phyloP scores from a whole-genome alignment of 257 asterid species.

The Capsicum rhomboideum region DNA sequence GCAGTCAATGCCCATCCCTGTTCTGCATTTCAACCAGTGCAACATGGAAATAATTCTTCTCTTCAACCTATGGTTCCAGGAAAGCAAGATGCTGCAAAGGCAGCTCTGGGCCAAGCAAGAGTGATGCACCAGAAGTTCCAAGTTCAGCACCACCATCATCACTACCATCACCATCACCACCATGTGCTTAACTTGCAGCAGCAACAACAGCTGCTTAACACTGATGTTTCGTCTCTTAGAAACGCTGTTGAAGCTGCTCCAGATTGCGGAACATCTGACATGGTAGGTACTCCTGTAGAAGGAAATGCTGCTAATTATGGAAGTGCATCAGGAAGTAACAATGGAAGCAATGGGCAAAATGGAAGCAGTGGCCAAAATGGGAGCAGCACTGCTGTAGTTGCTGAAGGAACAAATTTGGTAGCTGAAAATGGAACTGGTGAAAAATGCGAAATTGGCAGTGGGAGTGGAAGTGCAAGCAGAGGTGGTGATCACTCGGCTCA shows the following conservation, averaged over 20 bases:
- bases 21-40: slow-evolving; percentile 27
- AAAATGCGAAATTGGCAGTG: slow-evolving; percentile 17
- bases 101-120: slow-evolving; percentile 12
- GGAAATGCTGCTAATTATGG: slow-evolving; percentile 36
- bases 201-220: slow-evolving; percentile 20
- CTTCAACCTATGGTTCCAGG: slow-evolving; percentile 16
- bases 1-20: slow-evolving; percentile 9
- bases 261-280: slow-evolving; percentile 12
- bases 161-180: slow-evolving; percentile 44
- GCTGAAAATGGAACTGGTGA: slow-evolving; percentile 20
- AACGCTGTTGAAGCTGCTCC: slow-evolving; percentile 14
- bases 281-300: slow-evolving; percentile 14
- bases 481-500: slow-evolving; percentile 25
- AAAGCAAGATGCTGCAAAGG: slow-evolving; percentile 16
- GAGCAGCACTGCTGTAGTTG: slow-evolving; percentile 25
- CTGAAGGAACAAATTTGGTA: slow-evolving; percentile 26
- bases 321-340: slow-evolving; percentile 45
- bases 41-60: slow-evolving; percentile 17
- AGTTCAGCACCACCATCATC: slow-evolving; percentile 45
- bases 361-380: slow-evolving; percentile 37
- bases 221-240: slow-evolving; percentile 14
- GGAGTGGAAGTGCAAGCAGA: slow-evolving; percentile 20
- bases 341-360: slow-evolving; percentile 31
- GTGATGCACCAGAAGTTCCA: slow-evolving; percentile 25
- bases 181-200: slow-evolving; percentile 25